A percentile compares a stretch with the other conserved stretches of the same genome.
Conservation (phyloP, 495 filamentous ascomycete species). For the Tetracladium marchalianum region DNA sequence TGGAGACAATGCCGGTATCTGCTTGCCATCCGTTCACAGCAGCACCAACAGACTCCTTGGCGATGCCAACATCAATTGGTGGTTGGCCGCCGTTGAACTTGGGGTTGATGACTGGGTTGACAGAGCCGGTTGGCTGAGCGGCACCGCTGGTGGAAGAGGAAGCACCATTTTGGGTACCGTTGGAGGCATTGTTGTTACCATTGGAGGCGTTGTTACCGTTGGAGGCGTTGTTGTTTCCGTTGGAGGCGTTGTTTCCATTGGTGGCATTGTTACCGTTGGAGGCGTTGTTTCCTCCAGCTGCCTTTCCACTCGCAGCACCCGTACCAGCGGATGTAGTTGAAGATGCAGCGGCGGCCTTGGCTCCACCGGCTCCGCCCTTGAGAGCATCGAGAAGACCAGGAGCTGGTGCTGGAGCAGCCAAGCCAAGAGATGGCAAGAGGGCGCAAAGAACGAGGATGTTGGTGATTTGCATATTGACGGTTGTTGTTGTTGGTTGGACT, state of each 20-base stretch:
- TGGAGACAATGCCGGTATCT: slow-evolving; percentile 12
- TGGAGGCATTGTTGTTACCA: too few species aligned
- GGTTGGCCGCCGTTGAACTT: background rate
- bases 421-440: slow-evolving; percentile 1
- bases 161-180: too few species aligned
- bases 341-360: slow-evolving; percentile 1
- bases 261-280: too few species aligned
- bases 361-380: too few species aligned
- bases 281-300: too few species aligned
- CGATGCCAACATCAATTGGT: slow-evolving; percentile 4
- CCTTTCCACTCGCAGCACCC: background rate
- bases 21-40: slow-evolving; percentile 10
- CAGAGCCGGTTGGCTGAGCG: too few species aligned
- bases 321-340: background rate
- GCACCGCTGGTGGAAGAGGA: too few species aligned
- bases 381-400: background rate
- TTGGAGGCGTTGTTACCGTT: too few species aligned
- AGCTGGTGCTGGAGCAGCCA: background rate
- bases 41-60: background rate
- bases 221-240: too few species aligned
- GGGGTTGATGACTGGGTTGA: background rate
- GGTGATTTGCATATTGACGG: slow-evolving; percentile 12
- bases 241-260: too few species aligned
- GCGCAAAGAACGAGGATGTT: slow-evolving; percentile 15
- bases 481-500: slow-evolving; percentile 6